phyloP scores from a whole-genome alignment of 257 asterid genomes.

The Plectranthus barbatus region DNA sequence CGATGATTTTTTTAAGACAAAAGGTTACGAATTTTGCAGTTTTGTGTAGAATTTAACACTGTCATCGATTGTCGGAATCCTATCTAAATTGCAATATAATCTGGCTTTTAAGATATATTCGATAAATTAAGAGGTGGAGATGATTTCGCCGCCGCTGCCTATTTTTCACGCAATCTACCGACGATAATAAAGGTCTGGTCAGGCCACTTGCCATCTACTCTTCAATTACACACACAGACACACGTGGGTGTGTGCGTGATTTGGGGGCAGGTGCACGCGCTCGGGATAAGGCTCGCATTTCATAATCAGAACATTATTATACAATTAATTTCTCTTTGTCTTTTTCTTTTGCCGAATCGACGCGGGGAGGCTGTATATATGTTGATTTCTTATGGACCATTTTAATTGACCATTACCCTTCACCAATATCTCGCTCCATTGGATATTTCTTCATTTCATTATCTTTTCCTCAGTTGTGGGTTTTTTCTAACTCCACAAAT shows the following conservation, averaged over 20 bases:
- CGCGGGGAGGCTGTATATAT: conserved; percentile 12
- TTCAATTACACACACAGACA: neutral
- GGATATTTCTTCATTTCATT: neutral
- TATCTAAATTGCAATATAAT: neutral
- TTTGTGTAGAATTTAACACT: neutral
- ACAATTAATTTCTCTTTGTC: neutral
- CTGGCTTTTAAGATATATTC: neutral
- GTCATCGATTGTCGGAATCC: neutral
- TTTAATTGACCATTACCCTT: conserved; percentile 20
- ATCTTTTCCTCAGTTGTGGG: neutral
- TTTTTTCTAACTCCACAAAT: neutral
- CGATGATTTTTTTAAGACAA: too few relatives aligned
- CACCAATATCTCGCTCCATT: neutral
- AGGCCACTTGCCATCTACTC: conserved; percentile 4
- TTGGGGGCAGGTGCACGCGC: neutral
- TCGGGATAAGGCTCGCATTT: conserved; percentile 23
- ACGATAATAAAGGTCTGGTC: conserved; percentile 6
- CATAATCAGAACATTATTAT: conserved; percentile 15
- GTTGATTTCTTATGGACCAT: conserved; percentile 15
- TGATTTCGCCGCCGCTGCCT: conserved; percentile 11
- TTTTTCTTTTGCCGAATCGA: conserved; percentile 6
- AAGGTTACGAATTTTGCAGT: too few relatives aligned
- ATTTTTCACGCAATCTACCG: neutral
- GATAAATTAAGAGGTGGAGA: neutral
- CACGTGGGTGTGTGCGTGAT: conserved; percentile 6